A percentile compares a stretch with the other conserved stretches of the same genome.
phyloP scores from a whole-genome alignment of 768 basidiomycete genomes.

The Hydnum rufescens region DNA sequence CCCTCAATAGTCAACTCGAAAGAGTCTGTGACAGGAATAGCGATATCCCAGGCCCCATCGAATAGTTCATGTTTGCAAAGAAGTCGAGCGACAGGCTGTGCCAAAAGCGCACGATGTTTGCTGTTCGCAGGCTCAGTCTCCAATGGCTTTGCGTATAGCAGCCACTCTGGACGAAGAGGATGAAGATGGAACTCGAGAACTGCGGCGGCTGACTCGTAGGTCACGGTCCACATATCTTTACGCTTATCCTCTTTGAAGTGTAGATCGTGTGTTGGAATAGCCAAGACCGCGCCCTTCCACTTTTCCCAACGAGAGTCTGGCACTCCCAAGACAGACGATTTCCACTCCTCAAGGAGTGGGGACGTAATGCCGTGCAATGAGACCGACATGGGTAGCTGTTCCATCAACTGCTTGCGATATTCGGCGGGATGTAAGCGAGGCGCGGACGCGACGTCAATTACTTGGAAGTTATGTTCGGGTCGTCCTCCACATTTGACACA shows the following conservation, averaged over 20 bases:
- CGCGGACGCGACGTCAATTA: slow-evolving; percentile 30
- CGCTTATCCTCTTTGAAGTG: slow-evolving; percentile 74
- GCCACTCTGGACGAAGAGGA: slow-evolving; percentile 67
- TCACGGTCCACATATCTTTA: slow-evolving; percentile 70
- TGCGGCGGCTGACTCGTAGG: slow-evolving; percentile 54
- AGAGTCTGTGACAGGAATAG: slow-evolving; percentile 38
- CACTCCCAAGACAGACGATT: slow-evolving; percentile 24
- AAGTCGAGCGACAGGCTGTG: slow-evolving; percentile 59
- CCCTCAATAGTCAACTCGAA: slow-evolving; percentile 46
- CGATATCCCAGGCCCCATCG: slow-evolving; percentile 59
- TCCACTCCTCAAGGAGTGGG: slow-evolving; percentile 33
- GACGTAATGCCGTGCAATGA: slow-evolving; percentile 26
- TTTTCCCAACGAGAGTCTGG: slow-evolving; percentile 38
- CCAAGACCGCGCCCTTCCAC: slow-evolving; percentile 50
- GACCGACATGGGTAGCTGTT: slow-evolving; percentile 73
- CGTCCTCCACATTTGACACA: slow-evolving; percentile 79
- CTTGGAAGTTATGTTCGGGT: slow-evolving; percentile 61
- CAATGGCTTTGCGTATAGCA: slow-evolving; percentile 54
- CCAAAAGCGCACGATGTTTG: slow-evolving; percentile 52
- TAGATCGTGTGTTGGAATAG: slow-evolving; percentile 40
- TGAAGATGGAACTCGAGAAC: slow-evolving; percentile 59
- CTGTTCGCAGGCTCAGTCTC: slow-evolving; percentile 54
- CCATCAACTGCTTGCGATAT: slow-evolving; percentile 62
- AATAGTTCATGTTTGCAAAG: slow-evolving; percentile 38
- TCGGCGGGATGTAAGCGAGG: slow-evolving; percentile 49